A percentile compares a stretch with the other conserved stretches of the same genome.
These are phyloP conservation scores for Cylindricascospora bacillispora DNA, from an alignment of 1,139 yeast genomes.

Conservation along the genomic window DNA sequence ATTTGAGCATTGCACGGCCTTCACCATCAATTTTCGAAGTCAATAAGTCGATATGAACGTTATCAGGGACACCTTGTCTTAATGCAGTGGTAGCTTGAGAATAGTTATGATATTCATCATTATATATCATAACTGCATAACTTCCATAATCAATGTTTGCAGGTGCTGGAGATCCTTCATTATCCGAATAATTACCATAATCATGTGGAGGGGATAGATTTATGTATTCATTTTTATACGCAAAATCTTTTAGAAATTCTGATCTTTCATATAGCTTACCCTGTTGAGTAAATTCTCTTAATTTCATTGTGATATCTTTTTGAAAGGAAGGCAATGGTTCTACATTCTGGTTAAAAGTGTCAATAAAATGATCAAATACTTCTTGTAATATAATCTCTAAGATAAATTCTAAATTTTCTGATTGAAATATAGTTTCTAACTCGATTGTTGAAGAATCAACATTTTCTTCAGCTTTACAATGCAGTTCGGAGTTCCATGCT, in stretches of 20 bases:
- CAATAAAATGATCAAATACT: constrained; percentile 24
- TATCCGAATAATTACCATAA: not conserved
- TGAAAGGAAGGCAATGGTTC: constrained; percentile 24
- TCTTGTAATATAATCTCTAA: constrained; percentile 19
- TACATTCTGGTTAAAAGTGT: constrained; percentile 24
- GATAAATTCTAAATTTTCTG: constrained; percentile 6
- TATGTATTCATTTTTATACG: constrained; percentile 14
- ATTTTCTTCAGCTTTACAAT: constrained; percentile 30
- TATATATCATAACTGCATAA: constrained; percentile 50
- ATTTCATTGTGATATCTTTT: constrained; percentile 17
- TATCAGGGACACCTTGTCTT: constrained; percentile 27
- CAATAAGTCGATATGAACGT: constrained; percentile 21
- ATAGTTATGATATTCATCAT: constrained; percentile 58
- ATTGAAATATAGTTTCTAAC: constrained; percentile 8
- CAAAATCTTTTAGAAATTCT: constrained; percentile 13
- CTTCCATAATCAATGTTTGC: constrained; percentile 10
- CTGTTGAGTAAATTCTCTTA: constrained; percentile 19
- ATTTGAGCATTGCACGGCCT: constrained; percentile 28
- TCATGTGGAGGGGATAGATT: not conserved
- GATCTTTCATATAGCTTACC: constrained; percentile 12
- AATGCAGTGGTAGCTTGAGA: constrained; percentile 28
- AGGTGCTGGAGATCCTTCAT: constrained; percentile 25
- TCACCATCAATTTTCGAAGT: constrained; percentile 26
- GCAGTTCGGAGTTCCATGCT: constrained; percentile 39
- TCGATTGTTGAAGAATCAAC: constrained; percentile 4